Evolutionary conservation across 495 filamentous ascomycete species (phyloP), one percentile per base, ranked within the genome.

Genomic region (Astrothelium subdiscretum): DNA sequence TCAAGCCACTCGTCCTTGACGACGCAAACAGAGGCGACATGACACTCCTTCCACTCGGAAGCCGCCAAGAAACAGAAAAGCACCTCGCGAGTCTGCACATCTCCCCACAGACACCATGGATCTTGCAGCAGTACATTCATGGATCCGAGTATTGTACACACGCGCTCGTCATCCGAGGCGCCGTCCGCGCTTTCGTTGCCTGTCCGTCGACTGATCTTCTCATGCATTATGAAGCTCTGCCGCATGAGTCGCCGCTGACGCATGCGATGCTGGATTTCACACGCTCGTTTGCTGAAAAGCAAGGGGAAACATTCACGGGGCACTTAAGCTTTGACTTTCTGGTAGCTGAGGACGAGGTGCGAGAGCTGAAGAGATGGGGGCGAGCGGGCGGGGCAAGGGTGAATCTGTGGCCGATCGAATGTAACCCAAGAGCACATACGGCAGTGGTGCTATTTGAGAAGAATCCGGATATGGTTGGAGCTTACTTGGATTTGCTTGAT

Each of bases 81-180:
- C 73, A 82, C 48, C 65, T 90, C 40, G 79, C 78, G 42, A 66
- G 74, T 31, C 74, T 90, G 3, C 67, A 76, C 13, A 85, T 89
- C 44, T 79, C 78, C 1, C 71, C 76, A 11, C 73, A 80, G 0
- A 74, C 69, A 3, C 85, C 87, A 0, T 90, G 85, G 83, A 71
- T 89, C 31, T 68, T 92, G 57, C 85, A 91, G 69, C 81, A 90
- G 66, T 87, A 80, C 66, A 80, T 84, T 35, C 68, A 74, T 2
- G 82, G 87, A 0, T 76, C 78, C 0, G 85, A 89, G 70, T 90
- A 87, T 70, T 84, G 83, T 65, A 87, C 87, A 0, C 87, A 91
- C 62, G 63, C 85, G 1, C 75, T 92, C 12, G 71, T 91, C 2
- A 72, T 89, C 1, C 69, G 73, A 1, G 85, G 85, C 0, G 65